Evolutionary conservation across 2,329 filamentous ascomycete species (phyloP), one percentile per base, ranked within the genome.

Genomic region (Zalaria obscura): DNA sequence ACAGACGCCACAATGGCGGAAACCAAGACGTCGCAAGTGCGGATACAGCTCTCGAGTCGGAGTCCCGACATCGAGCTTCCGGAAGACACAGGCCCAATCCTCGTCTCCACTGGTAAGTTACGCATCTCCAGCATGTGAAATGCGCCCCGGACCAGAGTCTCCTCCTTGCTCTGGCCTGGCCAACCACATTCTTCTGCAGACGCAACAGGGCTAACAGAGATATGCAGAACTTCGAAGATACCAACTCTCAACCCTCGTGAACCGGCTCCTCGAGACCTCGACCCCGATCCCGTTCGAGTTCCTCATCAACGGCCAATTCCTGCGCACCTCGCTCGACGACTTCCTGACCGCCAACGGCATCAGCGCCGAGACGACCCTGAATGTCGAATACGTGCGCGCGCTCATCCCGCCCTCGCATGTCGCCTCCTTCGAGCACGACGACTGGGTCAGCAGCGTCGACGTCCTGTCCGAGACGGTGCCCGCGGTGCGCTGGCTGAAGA

Each of bases 371-470:
- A 83, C 80, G 4, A 89, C 82, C 3, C 67, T 98, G 40, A 82
- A 80, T 31, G 73, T 98, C 43, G 88, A 96, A 67, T 98, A 96
- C 63, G 86, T 95, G 31, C 81, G 87, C 53, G 91, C 87, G 48
- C 68, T 95, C 51, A 78, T 95, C 45, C 91, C 91, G 5, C 91
- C 91, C 11, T 72, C 83, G 31, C 89, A 91, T 60, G 79, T 93
- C 52, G 82, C 87, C 8, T 91, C 83, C 56, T 98, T 94, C 59
- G 81, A 95, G 66, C 89, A 98, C 60, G 88, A 98, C 56, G 91
- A 96, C 61, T 98, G 91, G 91, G 83, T 98, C 38, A 85, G 84
- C 58, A 75, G 76, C 26, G 78, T 96, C 26, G 87, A 95, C 59
- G 75, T 93, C 4, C 68, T 93, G 25, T 88, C 86, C 0, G 61